Conservation (phyloP, 2,329 filamentous ascomycete genomes). For the Penicillium sp. region DNA sequence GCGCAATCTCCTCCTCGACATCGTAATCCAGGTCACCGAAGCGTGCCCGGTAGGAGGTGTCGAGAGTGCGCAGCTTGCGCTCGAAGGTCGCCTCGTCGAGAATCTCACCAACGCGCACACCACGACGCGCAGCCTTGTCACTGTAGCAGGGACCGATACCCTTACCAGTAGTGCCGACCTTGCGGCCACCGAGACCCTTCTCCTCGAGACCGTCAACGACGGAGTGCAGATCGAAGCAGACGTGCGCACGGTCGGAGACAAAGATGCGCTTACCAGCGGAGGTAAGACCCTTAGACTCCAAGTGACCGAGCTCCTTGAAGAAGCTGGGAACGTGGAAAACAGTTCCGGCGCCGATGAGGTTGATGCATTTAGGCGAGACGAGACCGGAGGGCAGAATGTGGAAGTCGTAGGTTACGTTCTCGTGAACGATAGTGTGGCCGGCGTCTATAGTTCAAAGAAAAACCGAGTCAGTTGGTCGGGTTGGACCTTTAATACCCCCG, state of each 20-base stretch:
- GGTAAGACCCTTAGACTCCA: conserved; percentile 46
- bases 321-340: conserved; percentile 51
- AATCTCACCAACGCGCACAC: conserved; percentile 60
- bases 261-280: conserved; percentile 45
- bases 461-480: conserved; percentile 11
- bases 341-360: conserved; percentile 50
- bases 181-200: conserved; percentile 44
- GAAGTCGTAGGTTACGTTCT: conserved; percentile 50
- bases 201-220: conserved; percentile 50
- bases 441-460: conserved; percentile 33
- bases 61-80: conserved; percentile 54
- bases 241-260: conserved; percentile 49
- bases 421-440: conserved; percentile 51
- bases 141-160: conserved; percentile 62
- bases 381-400: conserved; percentile 51
- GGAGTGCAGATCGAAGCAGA: conserved; percentile 47
- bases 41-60: conserved; percentile 55
- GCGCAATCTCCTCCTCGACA: conserved; percentile 59
- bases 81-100: conserved; percentile 59
- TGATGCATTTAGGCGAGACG: conserved; percentile 46
- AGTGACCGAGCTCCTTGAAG: conserved; percentile 48
- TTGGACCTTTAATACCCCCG: not conserved
- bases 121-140: conserved; percentile 61
- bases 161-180: conserved; percentile 53
- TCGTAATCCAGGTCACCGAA: conserved; percentile 62